phyloP scores from a whole-genome alignment of 1,284 basidiomycete species.

The Earliella scabrosa region DNA sequence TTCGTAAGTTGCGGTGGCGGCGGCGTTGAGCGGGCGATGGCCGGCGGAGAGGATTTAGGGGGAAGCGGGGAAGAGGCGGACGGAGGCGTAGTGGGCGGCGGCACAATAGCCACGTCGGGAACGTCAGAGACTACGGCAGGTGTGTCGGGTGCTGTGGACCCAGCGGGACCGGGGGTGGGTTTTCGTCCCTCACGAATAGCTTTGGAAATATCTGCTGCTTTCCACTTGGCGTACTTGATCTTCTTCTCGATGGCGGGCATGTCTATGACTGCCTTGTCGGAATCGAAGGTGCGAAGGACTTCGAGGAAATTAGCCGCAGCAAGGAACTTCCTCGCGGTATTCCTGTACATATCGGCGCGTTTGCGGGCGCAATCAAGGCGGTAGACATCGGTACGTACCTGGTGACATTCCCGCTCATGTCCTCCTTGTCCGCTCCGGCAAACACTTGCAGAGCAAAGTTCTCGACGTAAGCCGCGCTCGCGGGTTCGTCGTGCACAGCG shows the following conservation, averaged over 20 bases:
- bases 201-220: slow-evolving; percentile 87
- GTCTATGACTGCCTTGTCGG: slow-evolving; percentile 56
- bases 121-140: neutral
- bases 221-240: slow-evolving; percentile 91
- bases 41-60: slow-evolving; percentile 22
- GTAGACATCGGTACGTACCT: too few relatives aligned
- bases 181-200: slow-evolving; percentile 86
- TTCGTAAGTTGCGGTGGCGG: slow-evolving; percentile 26
- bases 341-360: slow-evolving; percentile 53
- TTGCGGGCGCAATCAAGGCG: too few relatives aligned
- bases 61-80: slow-evolving; percentile 22
- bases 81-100: slow-evolving; percentile 22
- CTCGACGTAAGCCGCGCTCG: slow-evolving; percentile 88
- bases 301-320: slow-evolving; percentile 90
- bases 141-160: slow-evolving; percentile 34
- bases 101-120: slow-evolving; percentile 12
- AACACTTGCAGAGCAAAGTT: slow-evolving; percentile 95
- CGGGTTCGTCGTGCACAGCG: slow-evolving; percentile 83
- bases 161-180: slow-evolving; percentile 69
- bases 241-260: slow-evolving; percentile 55
- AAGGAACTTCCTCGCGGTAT: slow-evolving; percentile 87
- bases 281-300: slow-evolving; percentile 77
- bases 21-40: slow-evolving; percentile 21
- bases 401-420: slow-evolving; percentile 76
- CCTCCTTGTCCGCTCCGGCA: slow-evolving; percentile 88